Evolutionary conservation across 306 rosid species (phyloP).

Genomic region (Senna tora): DNA sequence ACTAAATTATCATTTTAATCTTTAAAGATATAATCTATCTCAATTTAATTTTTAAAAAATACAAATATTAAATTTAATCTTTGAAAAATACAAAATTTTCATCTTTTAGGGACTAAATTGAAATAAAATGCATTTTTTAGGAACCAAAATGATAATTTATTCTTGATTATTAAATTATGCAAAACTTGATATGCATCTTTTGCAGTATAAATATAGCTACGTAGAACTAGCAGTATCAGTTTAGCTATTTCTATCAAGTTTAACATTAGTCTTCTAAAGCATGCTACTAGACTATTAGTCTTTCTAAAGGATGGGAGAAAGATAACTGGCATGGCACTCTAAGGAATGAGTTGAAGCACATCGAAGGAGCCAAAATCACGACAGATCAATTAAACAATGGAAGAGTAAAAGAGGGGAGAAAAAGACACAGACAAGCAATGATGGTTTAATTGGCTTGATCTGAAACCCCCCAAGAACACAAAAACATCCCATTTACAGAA

Average conservation of each 20-base stretch:
- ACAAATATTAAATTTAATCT: too few relatives aligned
- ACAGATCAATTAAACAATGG: not conserved
- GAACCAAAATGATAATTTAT: too few relatives aligned
- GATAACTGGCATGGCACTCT: not conserved
- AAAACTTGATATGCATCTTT: not conserved
- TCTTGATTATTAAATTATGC: too few relatives aligned
- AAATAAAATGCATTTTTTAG: too few relatives aligned
- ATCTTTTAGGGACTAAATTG: too few relatives aligned
- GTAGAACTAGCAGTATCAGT: not conserved
- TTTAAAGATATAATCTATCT: too few relatives aligned
- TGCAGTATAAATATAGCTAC: not conserved
- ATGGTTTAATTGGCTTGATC: constrained; percentile 5
- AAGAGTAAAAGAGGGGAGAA: not conserved
- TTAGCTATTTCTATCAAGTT: too few relatives aligned
- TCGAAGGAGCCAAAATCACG: constrained; percentile 17
- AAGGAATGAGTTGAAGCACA: constrained; percentile 17
- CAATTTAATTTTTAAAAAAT: too few relatives aligned
- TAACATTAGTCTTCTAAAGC: not conserved
- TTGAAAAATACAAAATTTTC: too few relatives aligned
- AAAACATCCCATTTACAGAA: constrained; percentile 46
- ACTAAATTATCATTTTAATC: too few relatives aligned
- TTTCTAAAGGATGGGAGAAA: not conserved
- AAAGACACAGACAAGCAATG: constrained; percentile 1
- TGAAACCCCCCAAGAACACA: constrained; percentile 31
- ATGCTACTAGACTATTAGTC: not conserved